Evolutionary conservation across 805 yeast genomes (phyloP).

Genomic region (Myxozyma sirexii): DNA sequence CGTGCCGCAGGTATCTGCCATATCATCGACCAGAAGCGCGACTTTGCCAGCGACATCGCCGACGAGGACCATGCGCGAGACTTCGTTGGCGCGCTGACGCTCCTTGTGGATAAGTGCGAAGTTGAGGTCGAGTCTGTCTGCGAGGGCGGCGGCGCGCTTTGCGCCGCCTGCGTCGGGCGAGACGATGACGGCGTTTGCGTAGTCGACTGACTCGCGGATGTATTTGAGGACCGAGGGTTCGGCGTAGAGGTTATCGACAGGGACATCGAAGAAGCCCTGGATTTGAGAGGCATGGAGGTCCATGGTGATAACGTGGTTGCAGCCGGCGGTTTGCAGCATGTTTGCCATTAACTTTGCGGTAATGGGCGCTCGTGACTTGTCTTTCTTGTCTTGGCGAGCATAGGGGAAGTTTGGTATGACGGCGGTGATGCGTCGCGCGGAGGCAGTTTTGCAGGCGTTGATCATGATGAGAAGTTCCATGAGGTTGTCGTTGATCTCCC

Average conservation of each 20-base stretch:
- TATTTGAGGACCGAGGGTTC: constrained; percentile 88
- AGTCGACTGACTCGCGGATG: constrained; percentile 65
- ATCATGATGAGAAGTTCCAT: constrained; percentile 88
- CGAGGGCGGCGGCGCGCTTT: constrained; percentile 90
- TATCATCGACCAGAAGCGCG: constrained; percentile 89
- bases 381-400: constrained; percentile 97
- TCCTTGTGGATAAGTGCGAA: constrained; percentile 97
- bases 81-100: constrained; percentile 93
- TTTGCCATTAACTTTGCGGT: constrained; percentile 94
- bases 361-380: constrained; percentile 93
- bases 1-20: constrained; percentile 99
- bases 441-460: constrained; percentile 94
- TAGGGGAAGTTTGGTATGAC: constrained; percentile 95
- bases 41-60: constrained; percentile 87
- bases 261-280: constrained; percentile 93
- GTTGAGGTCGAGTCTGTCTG: constrained; percentile 86
- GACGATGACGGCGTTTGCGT: constrained; percentile 69
- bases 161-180: constrained; percentile 99
- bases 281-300: constrained; percentile 97
- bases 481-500: constrained; percentile 79
- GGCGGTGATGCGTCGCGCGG: constrained; percentile 91
- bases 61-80: constrained; percentile 90
- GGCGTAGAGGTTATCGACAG: constrained; percentile 94
- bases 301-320: constrained; percentile 94
- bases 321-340: constrained; percentile 88